phyloP scores from a whole-genome alignment of 176 grass and related monocot species.

The Avena atlantica region DNA sequence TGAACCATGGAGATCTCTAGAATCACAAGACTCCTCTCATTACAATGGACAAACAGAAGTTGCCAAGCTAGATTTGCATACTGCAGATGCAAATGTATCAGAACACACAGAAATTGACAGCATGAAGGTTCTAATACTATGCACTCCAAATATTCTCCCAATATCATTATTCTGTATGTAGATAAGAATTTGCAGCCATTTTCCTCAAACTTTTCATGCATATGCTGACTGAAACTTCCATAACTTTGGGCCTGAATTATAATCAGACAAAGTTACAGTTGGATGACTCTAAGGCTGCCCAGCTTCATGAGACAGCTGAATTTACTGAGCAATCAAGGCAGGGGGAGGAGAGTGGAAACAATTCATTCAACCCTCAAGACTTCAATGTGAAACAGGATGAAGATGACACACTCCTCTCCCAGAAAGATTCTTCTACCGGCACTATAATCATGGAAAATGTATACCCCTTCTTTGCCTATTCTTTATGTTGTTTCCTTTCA shows the following conservation, averaged over 20 bases:
- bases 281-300: constrained; percentile 14
- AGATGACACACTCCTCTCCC: constrained; percentile 24
- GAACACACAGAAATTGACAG: constrained; percentile 33
- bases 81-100: constrained; percentile 28
- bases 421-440: constrained; percentile 26
- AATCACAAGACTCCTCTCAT: constrained; percentile 17
- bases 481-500: not conserved
- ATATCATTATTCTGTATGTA: constrained; percentile 36
- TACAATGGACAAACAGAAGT: constrained; percentile 28
- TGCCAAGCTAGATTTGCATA: constrained; percentile 26
- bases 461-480: not conserved
- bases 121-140: constrained; percentile 32
- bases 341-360: constrained; percentile 7
- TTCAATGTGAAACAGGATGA: not conserved
- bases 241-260: constrained; percentile 49
- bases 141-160: not conserved
- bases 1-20: constrained; percentile 12
- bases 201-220: constrained; percentile 15
- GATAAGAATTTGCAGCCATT: constrained; percentile 21
- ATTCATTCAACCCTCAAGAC: not conserved
- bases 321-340: not conserved
- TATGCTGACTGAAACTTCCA: constrained; percentile 47
- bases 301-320: constrained; percentile 20
- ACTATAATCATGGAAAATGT: constrained; percentile 39
- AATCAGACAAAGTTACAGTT: constrained; percentile 39